Conservation (phyloP, 1,284 basidiomycete genomes). For the Rhizoctonia solani region DNA sequence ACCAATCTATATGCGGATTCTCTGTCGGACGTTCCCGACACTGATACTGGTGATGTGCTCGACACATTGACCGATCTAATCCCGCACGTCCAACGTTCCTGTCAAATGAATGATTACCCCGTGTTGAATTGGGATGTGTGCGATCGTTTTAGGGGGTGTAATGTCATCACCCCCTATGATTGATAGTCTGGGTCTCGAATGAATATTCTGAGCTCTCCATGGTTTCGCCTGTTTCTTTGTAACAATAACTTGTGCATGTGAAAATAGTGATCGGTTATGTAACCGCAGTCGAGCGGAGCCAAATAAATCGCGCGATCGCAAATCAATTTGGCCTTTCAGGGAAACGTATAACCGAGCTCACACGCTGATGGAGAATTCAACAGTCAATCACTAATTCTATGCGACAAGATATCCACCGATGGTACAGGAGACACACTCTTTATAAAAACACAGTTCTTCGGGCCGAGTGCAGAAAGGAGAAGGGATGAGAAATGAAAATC, state of each 20-base stretch:
- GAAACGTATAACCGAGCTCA: no score
- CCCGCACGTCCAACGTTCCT: constrained; percentile 3
- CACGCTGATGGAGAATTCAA: no score
- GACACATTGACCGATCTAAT: background rate
- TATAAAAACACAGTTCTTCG: constrained; percentile 24
- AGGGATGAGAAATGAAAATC: background rate
- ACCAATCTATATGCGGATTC: background rate
- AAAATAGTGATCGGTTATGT: no score
- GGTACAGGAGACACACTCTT: constrained; percentile 11
- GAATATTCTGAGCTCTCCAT: no score
- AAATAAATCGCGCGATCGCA: no score
- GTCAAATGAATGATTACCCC: constrained; percentile 1
- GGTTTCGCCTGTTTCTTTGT: no score
- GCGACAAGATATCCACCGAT: constrained; percentile 14
- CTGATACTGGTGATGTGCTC: background rate
- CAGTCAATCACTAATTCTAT: constrained; percentile 26
- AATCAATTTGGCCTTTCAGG: no score
- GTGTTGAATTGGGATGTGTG: constrained; percentile 12
- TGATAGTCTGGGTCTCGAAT: background rate
- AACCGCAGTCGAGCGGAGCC: no score
- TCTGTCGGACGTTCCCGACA: background rate
- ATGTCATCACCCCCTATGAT: background rate
- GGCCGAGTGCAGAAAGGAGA: constrained; percentile 16
- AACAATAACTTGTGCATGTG: no score
- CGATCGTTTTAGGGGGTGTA: background rate